Percentiles rank a stretch among this genome's conserved stretches.
Evolutionary conservation across 2,329 filamentous ascomycete genomes (phyloP).

Genomic region (Trichophyton equinum): DNA sequence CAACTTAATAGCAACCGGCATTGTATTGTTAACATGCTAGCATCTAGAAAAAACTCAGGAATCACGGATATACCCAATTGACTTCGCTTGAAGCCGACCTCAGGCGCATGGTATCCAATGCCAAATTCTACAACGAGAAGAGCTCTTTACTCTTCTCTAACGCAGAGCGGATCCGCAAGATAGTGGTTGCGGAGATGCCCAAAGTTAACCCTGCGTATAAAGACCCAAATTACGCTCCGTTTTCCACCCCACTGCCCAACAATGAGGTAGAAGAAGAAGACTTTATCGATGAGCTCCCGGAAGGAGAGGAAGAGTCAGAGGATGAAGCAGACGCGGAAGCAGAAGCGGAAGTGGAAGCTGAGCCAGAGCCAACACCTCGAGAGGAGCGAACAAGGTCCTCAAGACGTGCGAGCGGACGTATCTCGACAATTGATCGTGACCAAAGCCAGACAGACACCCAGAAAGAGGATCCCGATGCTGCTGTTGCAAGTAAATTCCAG

Average conservation of each 20-base stretch:
- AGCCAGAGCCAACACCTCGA: not conserved
- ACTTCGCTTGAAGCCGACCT: constrained; percentile 70
- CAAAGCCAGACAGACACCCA: not conserved
- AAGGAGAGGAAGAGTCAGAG: constrained; percentile 18
- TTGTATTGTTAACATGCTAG: not conserved
- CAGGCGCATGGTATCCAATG: constrained; percentile 78
- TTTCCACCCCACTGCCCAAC: constrained; percentile 60
- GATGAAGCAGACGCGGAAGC: constrained; percentile 15
- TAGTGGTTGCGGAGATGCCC: constrained; percentile 76
- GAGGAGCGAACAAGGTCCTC: constrained; percentile 6
- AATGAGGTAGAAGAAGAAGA: constrained; percentile 15
- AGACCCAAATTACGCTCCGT: constrained; percentile 53
- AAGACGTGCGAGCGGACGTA: constrained; percentile 3
- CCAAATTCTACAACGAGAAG: constrained; percentile 70
- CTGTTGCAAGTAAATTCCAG: constrained; percentile 45
- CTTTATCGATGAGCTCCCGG: no score
- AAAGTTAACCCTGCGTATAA: constrained; percentile 75
- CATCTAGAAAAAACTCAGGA: constrained; percentile 49
- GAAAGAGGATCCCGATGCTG: constrained; percentile 45
- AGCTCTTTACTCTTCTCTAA: constrained; percentile 64
- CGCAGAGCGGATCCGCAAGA: constrained; percentile 75
- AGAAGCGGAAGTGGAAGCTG: not conserved
- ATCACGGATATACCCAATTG: constrained; percentile 55
- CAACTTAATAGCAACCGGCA: not conserved
- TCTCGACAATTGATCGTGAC: constrained; percentile 15